A percentile compares a stretch with the other conserved stretches of the same genome.
Conservation (phyloP, 208 protist species). For the Polymyxa betae region DNA sequence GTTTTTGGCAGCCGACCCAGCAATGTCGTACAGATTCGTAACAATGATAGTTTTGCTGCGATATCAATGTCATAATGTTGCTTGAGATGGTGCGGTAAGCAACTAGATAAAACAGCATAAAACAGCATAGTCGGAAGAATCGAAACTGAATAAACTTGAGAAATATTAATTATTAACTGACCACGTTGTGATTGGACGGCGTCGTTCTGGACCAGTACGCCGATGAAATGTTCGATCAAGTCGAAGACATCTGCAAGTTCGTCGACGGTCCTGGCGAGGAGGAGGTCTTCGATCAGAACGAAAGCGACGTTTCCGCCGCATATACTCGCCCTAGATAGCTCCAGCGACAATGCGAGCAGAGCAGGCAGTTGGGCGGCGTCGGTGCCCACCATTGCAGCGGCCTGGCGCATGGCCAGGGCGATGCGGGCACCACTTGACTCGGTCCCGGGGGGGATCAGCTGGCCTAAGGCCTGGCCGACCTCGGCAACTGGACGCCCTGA, state of each 20-base stretch:
- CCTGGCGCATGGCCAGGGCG: not conserved
- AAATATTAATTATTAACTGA: not conserved
- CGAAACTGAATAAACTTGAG: not conserved
- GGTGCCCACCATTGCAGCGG: not conserved
- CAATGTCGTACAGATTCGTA: not conserved
- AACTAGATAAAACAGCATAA: too few relatives aligned
- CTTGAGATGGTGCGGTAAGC: too few relatives aligned
- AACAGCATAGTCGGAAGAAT: too few relatives aligned
- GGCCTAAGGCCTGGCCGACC: not conserved
- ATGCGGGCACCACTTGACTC: not conserved
- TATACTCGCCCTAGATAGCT: not conserved
- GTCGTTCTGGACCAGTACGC: not conserved
- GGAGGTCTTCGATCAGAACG: constrained; percentile 35
- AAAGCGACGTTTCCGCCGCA: not conserved
- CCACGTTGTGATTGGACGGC: not conserved
- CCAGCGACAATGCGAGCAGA: not conserved
- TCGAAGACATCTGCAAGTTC: constrained; percentile 14
- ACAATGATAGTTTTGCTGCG: not conserved
- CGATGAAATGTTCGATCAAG: constrained; percentile 41
- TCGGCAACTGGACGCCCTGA: not conserved
- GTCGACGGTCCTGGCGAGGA: not conserved
- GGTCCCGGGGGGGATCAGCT: not conserved
- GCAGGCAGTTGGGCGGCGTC: not conserved
- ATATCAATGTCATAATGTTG: too few relatives aligned
- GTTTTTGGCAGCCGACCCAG: not conserved